phyloP scores from a whole-genome alignment of 495 filamentous ascomycete species.

The Aspergillus biplanus region DNA sequence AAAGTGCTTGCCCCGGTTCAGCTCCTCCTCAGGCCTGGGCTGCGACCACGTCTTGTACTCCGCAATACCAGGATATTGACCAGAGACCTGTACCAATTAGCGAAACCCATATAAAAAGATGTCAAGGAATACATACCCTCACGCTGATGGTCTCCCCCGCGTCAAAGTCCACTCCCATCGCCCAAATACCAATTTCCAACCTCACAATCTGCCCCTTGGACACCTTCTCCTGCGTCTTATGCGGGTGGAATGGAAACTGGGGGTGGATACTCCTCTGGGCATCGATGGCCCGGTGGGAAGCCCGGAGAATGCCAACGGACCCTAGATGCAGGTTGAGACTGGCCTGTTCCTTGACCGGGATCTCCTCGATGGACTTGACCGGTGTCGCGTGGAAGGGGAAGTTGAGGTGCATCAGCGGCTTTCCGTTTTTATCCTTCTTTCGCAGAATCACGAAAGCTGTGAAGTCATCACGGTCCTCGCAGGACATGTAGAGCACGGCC shows the following conservation, averaged over 20 bases:
- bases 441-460: slow-evolving; percentile 43
- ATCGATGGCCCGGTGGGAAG: slow-evolving; percentile 38
- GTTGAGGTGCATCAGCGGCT: slow-evolving; percentile 37
- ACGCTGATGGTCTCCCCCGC: slow-evolving; percentile 33
- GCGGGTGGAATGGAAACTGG: slow-evolving; percentile 41
- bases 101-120: background rate
- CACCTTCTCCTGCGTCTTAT: slow-evolving; percentile 38
- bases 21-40: slow-evolving; percentile 38
- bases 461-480: slow-evolving; percentile 41
- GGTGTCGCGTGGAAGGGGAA: slow-evolving; percentile 35
- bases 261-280: slow-evolving; percentile 28
- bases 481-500: slow-evolving; percentile 46
- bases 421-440: slow-evolving; percentile 41
- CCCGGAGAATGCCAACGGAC: slow-evolving; percentile 38
- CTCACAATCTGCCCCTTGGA: slow-evolving; percentile 35
- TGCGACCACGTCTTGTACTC: slow-evolving; percentile 37
- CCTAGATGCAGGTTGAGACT: slow-evolving; percentile 35
- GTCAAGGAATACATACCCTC: slow-evolving; percentile 21
- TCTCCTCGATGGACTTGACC: slow-evolving; percentile 36
- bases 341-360: slow-evolving; percentile 31
- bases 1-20: slow-evolving; percentile 37
- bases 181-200: slow-evolving; percentile 40
- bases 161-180: slow-evolving; percentile 38
- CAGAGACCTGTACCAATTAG: slow-evolving; percentile 29
- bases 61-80: slow-evolving; percentile 39